Base-by-base conservation (phyloP, 371 early-diverging fungal species). In the Umbelopsis sp. region DNA sequence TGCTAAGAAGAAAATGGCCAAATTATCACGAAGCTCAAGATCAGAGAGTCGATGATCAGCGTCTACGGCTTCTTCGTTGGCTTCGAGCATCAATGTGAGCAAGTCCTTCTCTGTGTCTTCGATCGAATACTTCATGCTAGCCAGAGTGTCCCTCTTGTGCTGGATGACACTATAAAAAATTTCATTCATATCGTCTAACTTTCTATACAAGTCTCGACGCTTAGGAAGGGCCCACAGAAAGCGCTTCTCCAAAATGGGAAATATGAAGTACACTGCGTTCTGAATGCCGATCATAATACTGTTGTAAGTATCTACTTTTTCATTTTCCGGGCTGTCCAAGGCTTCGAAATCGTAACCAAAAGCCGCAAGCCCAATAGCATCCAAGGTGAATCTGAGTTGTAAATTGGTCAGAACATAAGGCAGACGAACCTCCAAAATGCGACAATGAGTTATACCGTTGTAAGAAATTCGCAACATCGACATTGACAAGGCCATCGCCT, bases 1-100 rank as follows among this genome's bases (percentile, higher is more conserved):
- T 24, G 52, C 52, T 4, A 72, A 29, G 45, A 72, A 69, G 51
- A 67, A 52, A 74, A 75, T 29, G 78, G 52, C 14, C 9, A 51
- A 14, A 20, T 51, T 11, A 72, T 14, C 78, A 78, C 44, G 81
- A 84, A 52, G 80, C 86, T 68, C 86, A 80, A 38, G 78, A 77
- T 20, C 82, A 80, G 18, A 81, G 64, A 74, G 68, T 12, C 76
- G 70, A 8, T 74, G 80, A 50, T 69, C 76, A n/a, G 69, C 68
- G 14, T 73, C 79, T 1, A 41, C 41, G 41, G 41, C 12, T 41
- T 70, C 67, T 75, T 73, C 75, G 68, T 76, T 73, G 3, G 77
- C 75, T 64, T 81, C 79, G 18, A 81, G 53, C 74, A 81, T 74
- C 25, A 78, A 51, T 2, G 77, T 76, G 6, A 81, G 69, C 24